Conservation (phyloP, 2,329 filamentous ascomycete genomes). For the Arthroderma sp. region DNA sequence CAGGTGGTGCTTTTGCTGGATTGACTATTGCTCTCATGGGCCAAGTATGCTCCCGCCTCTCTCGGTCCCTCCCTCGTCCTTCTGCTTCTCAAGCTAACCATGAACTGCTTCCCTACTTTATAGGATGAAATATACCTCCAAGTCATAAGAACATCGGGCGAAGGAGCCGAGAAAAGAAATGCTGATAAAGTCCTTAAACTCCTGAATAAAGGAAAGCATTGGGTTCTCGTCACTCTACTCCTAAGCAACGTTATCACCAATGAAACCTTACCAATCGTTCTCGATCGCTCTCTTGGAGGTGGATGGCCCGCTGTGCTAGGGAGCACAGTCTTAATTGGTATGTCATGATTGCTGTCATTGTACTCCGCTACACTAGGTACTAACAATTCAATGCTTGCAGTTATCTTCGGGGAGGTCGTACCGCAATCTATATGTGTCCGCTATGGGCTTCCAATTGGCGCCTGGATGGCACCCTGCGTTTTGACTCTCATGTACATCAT, state of each 20-base stretch:
- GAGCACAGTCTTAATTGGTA: conserved; percentile 88
- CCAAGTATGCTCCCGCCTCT: conserved; percentile 28
- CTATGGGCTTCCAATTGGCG: conserved; percentile 87
- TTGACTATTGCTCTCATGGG: conserved; percentile 59
- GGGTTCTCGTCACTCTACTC: conserved; percentile 89
- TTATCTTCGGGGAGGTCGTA: conserved; percentile 95
- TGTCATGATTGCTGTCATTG: conserved; percentile 14
- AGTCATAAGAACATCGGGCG: conserved; percentile 74
- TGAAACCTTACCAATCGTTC: conserved; percentile 85
- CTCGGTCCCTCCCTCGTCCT: not conserved
- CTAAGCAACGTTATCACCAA: conserved; percentile 97
- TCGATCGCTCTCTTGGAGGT: conserved; percentile 85
- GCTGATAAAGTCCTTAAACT: conserved; percentile 68
- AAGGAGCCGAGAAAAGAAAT: conserved; percentile 74
- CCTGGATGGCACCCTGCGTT: conserved; percentile 82
- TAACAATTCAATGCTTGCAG: conserved; percentile 33
- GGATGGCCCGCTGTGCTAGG: conserved; percentile 89
- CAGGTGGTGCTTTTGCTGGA: conserved; percentile 87
- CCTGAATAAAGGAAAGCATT: conserved; percentile 83
- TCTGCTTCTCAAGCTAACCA: not conserved
- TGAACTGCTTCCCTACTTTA: not conserved
- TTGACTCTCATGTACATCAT: conserved; percentile 83
- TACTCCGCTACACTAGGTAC: not conserved
- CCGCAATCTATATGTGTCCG: conserved; percentile 94
- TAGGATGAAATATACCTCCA: conserved; percentile 95